These are phyloP conservation scores for Trichopus zeylanicus DNA, from an alignment of 116 monocot species.

Conservation along the genomic window DNA sequence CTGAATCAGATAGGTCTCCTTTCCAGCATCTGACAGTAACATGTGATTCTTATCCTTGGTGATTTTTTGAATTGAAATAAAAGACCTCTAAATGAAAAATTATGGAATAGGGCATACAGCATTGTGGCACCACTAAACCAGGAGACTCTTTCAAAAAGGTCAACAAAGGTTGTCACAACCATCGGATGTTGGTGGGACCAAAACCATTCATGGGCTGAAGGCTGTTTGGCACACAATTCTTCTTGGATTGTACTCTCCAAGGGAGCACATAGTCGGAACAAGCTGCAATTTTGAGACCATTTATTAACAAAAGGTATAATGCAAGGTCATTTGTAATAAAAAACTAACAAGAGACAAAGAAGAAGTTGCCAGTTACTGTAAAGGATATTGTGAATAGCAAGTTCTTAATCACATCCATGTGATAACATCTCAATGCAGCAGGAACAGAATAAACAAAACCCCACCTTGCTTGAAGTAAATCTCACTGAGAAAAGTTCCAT, in stretches of 20 bases:
- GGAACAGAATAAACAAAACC: too few relatives aligned
- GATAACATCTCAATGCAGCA: too few relatives aligned
- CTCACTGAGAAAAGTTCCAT: too few relatives aligned
- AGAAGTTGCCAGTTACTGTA: too few relatives aligned
- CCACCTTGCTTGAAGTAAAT: too few relatives aligned
- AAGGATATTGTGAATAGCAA: too few relatives aligned
- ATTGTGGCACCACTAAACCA: conserved; percentile 43
- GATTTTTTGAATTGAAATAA: neutral
- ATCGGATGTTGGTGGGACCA: conserved; percentile 73
- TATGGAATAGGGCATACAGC: conserved; percentile 31
- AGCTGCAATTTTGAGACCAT: conserved; percentile 48
- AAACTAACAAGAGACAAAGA: neutral
- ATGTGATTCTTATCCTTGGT: neutral
- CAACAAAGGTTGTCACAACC: conserved; percentile 68
- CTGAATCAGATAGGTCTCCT: conserved; percentile 31
- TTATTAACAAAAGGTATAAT: neutral
- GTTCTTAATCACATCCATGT: too few relatives aligned
- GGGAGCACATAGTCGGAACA: conserved; percentile 44
- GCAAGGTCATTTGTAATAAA: neutral
- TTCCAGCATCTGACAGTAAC: conserved; percentile 46
- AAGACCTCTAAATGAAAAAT: conserved; percentile 9
- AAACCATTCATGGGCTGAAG: conserved; percentile 74
- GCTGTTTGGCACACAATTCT: conserved; percentile 61
- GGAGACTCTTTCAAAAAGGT: conserved; percentile 67
- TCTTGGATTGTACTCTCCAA: conserved; percentile 65